Base-by-base conservation (phyloP, 441 rosid genomes). In the Populus hybrid region DNA sequence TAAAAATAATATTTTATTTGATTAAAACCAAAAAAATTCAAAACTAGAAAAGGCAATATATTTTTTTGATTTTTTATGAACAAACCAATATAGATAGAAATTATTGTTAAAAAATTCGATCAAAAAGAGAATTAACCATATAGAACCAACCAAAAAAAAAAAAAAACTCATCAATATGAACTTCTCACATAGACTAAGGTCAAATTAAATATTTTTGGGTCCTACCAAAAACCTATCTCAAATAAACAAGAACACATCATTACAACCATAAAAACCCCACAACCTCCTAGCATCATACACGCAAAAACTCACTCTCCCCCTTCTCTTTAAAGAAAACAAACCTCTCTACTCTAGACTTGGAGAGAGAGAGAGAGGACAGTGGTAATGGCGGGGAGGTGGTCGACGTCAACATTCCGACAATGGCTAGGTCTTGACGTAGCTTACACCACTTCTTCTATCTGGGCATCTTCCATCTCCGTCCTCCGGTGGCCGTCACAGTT, bases 331-430 rank as follows among this genome's bases (percentile, higher is more conserved):
- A 16, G n/a, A 53, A 53, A 6, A 18, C 2, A 53, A 35, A 5
- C n/a, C n/a, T 53, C 61, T 53, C 68, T 24, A 0, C 12, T 26
- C 68, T 64, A 24, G 71, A 28, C 45, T 65, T 29, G 4, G 26
- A 10, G 18, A 36, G 42, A 28, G 29, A 28, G 29, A 28, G 29
- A 28, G 29, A 3, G 29, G 29, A 28, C 3, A 53, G 81, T 53
- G 33, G 42, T n/a, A 71, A 88, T 88, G 90, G 77, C 82, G 68
- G 83, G 82, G 61, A 42, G 83, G 71, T 80, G 88, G 89, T 70
- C 82, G 33, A 65, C 64, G 35, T 76, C 88, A 67, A 75, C 84
- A 6, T 66, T 83, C 31, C 71, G 89, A 23, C 68, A 64, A 71
- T 90, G 91, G 95, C 50, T 85, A 3, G 86, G 83, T 16, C 68